Percentiles rank a stretch among this genome's conserved stretches.
These are phyloP conservation scores for Mycena vulgaris DNA, from an alignment of 768 basidiomycete genomes.

Conservation along the genomic window DNA sequence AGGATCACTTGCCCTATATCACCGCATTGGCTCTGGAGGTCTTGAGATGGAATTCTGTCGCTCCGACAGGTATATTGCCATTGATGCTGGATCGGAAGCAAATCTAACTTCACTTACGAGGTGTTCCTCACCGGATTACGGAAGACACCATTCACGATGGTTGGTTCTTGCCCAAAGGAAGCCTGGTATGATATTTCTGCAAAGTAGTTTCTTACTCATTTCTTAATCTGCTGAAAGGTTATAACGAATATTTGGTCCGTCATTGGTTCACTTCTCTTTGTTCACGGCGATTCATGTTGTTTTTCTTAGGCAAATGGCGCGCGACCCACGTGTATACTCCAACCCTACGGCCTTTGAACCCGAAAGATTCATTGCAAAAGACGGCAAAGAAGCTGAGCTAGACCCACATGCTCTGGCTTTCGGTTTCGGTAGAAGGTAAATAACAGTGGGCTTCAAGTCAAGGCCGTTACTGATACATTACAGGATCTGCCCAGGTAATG, in stretches of 20 bases:
- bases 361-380: conserved; percentile 59
- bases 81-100: background rate
- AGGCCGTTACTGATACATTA: background rate
- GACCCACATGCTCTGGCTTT: conserved; percentile 65
- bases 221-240: conserved; percentile 21
- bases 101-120: conserved; percentile 39
- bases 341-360: conserved; percentile 64
- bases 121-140: conserved; percentile 58
- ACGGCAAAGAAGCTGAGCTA: conserved; percentile 53
- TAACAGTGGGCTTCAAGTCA: background rate
- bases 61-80: conserved; percentile 49
- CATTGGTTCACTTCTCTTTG: background rate
- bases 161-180: conserved; percentile 61
- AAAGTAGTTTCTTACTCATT: background rate
- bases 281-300: background rate
- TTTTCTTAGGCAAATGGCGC: conserved; percentile 55
- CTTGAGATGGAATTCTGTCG: conserved; percentile 53
- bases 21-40: conserved; percentile 57
- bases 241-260: conserved; percentile 53
- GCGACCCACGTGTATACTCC: conserved; percentile 58
- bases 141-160: conserved; percentile 62
- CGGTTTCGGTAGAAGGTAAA: conserved; percentile 68
- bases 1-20: conserved; percentile 56
- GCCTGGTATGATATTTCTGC: conserved; percentile 30
- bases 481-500: background rate